Percentiles rank a stretch among this genome's conserved stretches.
phyloP scores from a whole-genome alignment of 2,329 filamentous ascomycete species.

The Lanzia echinophila region DNA sequence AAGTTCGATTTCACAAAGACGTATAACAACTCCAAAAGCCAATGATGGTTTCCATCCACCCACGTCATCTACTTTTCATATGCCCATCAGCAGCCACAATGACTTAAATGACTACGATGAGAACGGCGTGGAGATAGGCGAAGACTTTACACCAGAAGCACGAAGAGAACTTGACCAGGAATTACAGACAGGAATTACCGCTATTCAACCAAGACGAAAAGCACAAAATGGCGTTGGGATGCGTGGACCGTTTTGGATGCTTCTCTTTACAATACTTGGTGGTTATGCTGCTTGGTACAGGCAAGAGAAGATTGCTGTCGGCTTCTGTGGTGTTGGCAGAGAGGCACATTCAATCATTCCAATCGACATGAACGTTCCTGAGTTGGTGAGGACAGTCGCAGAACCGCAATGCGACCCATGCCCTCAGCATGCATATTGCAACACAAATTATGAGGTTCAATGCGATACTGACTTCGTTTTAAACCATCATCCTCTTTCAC shows the following conservation, averaged over 20 bases:
- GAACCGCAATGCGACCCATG: conserved; percentile 84
- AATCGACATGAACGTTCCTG: conserved; percentile 57
- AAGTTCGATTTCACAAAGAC: conserved; percentile 39
- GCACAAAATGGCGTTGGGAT: conserved; percentile 43
- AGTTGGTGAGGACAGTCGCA: conserved; percentile 61
- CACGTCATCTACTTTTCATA: conserved; percentile 52
- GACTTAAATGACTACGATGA: conserved; percentile 36
- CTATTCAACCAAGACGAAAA: conserved; percentile 37
- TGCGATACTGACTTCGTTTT: conserved; percentile 87
- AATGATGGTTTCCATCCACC: conserved; percentile 48
- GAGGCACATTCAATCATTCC: conserved; percentile 41
- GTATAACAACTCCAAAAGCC: conserved; percentile 40
- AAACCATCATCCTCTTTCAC: conserved; percentile 73
- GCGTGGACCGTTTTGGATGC: conserved; percentile 61
- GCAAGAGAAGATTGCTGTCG: conserved; percentile 92
- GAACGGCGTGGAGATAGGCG: conserved; percentile 59
- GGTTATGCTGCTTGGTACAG: conserved; percentile 79
- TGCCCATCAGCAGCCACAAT: conserved; percentile 41
- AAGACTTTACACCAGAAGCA: conserved; percentile 92
- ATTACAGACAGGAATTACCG: conserved; percentile 47
- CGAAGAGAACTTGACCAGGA: conserved; percentile 73
- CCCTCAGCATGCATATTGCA: conserved; percentile 85
- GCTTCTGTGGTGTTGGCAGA: conserved; percentile 83
- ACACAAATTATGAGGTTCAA: conserved; percentile 63
- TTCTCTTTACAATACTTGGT: conserved; percentile 62